Evolutionary conservation across 306 rosid genomes (phyloP).

Genomic region (Corylus avellana): DNA sequence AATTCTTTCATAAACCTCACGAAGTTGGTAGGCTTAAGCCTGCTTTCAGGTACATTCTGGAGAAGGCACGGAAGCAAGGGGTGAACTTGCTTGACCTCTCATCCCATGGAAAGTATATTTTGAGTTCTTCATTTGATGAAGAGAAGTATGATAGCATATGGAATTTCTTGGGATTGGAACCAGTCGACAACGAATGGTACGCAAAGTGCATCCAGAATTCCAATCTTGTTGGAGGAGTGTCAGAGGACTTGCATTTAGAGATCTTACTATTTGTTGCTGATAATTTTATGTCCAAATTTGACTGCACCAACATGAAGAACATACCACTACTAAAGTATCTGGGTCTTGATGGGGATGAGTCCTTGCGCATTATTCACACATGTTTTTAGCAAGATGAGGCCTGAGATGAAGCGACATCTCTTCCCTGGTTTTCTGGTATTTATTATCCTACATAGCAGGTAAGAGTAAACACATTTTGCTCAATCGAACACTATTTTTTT

Average conservation of each 20-base stretch:
- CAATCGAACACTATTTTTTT: too few species aligned
- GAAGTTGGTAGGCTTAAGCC: conserved; percentile 64
- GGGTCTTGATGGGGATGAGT: conserved; percentile 33
- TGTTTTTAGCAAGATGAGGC: background rate
- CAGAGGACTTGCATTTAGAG: conserved; percentile 51
- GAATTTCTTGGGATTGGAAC: conserved; percentile 47
- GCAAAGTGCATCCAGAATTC: conserved; percentile 61
- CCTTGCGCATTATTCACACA: conserved; percentile 13
- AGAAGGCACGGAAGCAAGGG: conserved; percentile 36
- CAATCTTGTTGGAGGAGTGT: conserved; percentile 47
- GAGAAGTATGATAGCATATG: conserved; percentile 36
- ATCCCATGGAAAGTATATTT: conserved; percentile 49
- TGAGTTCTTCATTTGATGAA: conserved; percentile 52
- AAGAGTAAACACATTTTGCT: background rate
- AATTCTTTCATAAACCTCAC: conserved; percentile 57
- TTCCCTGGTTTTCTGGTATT: background rate
- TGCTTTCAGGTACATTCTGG: conserved; percentile 54
- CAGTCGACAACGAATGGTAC: conserved; percentile 56
- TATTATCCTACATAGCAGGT: background rate
- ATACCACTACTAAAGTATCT: conserved; percentile 55
- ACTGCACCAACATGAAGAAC: conserved; percentile 25
- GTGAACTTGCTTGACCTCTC: conserved; percentile 48
- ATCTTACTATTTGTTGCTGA: conserved; percentile 55
- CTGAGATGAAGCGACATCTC: background rate
- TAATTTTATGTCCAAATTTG: conserved; percentile 38